phyloP scores from a whole-genome alignment of 345 rosid genomes.

The Pistacia atlantica region DNA sequence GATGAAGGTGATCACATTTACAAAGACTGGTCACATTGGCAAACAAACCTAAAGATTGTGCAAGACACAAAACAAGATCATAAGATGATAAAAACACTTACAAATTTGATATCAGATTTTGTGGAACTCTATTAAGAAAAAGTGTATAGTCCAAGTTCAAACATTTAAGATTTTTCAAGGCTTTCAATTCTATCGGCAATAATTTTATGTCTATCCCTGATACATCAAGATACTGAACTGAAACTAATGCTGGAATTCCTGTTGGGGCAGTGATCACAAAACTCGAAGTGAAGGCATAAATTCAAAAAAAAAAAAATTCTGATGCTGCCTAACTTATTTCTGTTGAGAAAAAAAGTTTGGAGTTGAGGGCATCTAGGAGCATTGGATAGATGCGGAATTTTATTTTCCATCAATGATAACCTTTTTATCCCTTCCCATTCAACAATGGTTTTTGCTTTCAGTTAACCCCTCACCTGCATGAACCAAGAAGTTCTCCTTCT shows the following conservation, averaged over 20 bases:
- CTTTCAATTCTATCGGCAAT: no score
- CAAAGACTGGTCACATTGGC: no score
- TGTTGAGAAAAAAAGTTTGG: conserved; percentile 12
- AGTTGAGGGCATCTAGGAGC: background rate
- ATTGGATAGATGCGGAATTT: background rate
- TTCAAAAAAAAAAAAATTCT: background rate
- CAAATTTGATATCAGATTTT: background rate
- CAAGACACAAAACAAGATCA: no score
- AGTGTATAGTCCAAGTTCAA: background rate
- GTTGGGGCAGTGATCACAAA: background rate
- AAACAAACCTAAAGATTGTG: no score
- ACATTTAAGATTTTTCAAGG: background rate
- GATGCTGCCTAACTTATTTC: background rate
- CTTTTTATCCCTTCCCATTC: background rate
- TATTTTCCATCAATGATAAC: background rate
- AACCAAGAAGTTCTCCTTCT: conserved; percentile 3
- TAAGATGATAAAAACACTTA: no score
- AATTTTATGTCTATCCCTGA: no score
- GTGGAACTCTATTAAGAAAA: background rate
- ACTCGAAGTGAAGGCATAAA: background rate
- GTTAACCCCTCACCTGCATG: conserved; percentile 2
- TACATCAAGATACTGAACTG: background rate
- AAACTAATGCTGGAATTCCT: background rate
- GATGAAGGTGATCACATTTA: no score
- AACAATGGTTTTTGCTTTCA: background rate